phyloP scores from a whole-genome alignment of 306 rosid genomes.

The Acacia acuminata region DNA sequence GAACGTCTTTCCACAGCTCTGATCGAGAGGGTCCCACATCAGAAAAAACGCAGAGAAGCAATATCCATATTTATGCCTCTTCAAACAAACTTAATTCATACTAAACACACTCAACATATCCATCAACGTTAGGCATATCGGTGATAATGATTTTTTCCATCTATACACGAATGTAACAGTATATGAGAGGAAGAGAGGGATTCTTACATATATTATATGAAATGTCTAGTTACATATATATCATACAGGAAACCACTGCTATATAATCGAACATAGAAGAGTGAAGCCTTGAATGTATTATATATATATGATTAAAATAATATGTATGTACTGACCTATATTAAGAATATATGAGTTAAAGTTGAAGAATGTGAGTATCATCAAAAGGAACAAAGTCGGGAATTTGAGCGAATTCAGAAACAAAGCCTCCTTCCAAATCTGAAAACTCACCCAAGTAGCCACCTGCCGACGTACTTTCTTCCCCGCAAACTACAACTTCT shows the following conservation, averaged over 20 bases:
- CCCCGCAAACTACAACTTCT: slow-evolving; percentile 49
- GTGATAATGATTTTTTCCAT: background rate
- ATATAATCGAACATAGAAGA: background rate
- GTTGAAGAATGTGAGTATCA: slow-evolving; percentile 44
- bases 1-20: no score
- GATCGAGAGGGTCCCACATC: no score
- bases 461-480: slow-evolving; percentile 39
- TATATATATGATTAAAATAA: background rate
- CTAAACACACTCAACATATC: background rate
- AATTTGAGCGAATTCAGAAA: slow-evolving; percentile 61
- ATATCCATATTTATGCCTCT: background rate
- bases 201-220: background rate
- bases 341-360: background rate
- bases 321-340: background rate
- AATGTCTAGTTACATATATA: background rate
- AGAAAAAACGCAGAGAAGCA: background rate
- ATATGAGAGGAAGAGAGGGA: background rate
- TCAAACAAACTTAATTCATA: slow-evolving; percentile 16
- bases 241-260: background rate
- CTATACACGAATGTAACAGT: background rate
- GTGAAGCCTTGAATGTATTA: background rate
- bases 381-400: slow-evolving; percentile 60
- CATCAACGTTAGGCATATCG: background rate
- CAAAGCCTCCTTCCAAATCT: slow-evolving; percentile 82
- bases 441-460: slow-evolving; percentile 66